Evolutionary conservation across 2,329 filamentous ascomycete genomes (phyloP), one percentile per base, ranked within the genome.

Genomic region (Venturia nashicola): DNA sequence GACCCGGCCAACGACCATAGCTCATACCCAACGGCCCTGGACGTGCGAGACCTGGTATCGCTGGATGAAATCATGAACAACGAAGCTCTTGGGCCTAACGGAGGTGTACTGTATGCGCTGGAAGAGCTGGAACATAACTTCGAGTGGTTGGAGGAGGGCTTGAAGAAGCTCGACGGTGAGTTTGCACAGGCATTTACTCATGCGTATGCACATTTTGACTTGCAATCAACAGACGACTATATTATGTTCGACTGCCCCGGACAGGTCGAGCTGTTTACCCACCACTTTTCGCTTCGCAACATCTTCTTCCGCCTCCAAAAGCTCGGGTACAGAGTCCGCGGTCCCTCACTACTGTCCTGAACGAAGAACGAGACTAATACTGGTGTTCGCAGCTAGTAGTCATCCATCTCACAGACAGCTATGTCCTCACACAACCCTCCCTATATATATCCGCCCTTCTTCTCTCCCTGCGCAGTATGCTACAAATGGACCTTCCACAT

Each of bases 1-100:
- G 94, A 99, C 76, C 94, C 94, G 34, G 94, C 94, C 63, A 99
- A 99, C 79, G 93, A 97, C 72, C 86, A 88, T 66, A 94, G 91
- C 1, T 89, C 85, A 66, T 99, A 97, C 75, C 86, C 88, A 23
- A 91, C 87, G 70, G 92, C 92, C 5, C 82, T 99, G 68, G 94
- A 99, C 72, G 93, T 99, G 63, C 88, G 94, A 66, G 85, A 89
- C 64, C 79, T 99, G 0, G 85, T 97, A 43, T 95, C 91, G 9
- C 81, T 99, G 9, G 94, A 99, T 69, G 91, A 96, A 67, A 89
- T 97, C 65, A 99, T 99, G 94, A 83, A 86, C 57, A 89, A 93
- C 66, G 92, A 97, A 72, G 64, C 88, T 64, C 79, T 99, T 0
- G 94, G 94, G 0, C 94, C 94, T 0, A 99, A 99, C 69, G 94